Percentiles rank a stretch among this genome's conserved stretches.
phyloP scores from a whole-genome alignment of 192 early-diverging fungal genomes.

The Linnemannia hyalina region DNA sequence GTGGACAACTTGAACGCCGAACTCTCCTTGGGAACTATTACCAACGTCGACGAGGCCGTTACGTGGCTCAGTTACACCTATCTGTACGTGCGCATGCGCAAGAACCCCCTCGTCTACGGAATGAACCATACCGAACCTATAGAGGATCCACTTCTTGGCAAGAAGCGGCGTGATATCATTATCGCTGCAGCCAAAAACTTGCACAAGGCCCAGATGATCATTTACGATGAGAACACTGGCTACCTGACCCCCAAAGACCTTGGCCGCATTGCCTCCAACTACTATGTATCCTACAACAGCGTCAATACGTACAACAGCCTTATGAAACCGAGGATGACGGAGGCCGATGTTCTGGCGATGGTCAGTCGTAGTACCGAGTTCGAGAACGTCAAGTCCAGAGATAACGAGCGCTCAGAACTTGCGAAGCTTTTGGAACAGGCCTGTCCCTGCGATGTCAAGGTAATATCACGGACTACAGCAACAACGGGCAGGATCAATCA shows the following conservation, averaged over 20 bases:
- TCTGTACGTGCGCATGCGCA: conserved; percentile 94
- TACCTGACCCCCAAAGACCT: conserved; percentile 91
- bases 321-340: conserved; percentile 92
- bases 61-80: conserved; percentile 99
- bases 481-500: not conserved
- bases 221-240: conserved; percentile 85
- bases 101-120: conserved; percentile 96
- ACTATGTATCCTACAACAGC: conserved; percentile 90
- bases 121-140: conserved; percentile 80
- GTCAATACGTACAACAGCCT: conserved; percentile 89
- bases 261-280: conserved; percentile 93
- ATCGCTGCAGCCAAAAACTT: conserved; percentile 79
- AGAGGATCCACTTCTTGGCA: conserved; percentile 84
- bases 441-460: conserved; percentile 91
- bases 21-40: conserved; percentile 94
- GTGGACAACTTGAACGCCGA: conserved; percentile 98
- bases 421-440: conserved; percentile 70
- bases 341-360: conserved; percentile 93
- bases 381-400: conserved; percentile 92
- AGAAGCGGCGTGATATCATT: conserved; percentile 87
- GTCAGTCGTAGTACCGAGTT: conserved; percentile 94
- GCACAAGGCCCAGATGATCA: conserved; percentile 93
- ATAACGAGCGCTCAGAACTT: conserved; percentile 90
- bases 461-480: conserved; percentile 24
- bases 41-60: conserved; percentile 94